Conservation (phyloP, 2,329 filamentous ascomycete species). For the Colletotrichum sp. region DNA sequence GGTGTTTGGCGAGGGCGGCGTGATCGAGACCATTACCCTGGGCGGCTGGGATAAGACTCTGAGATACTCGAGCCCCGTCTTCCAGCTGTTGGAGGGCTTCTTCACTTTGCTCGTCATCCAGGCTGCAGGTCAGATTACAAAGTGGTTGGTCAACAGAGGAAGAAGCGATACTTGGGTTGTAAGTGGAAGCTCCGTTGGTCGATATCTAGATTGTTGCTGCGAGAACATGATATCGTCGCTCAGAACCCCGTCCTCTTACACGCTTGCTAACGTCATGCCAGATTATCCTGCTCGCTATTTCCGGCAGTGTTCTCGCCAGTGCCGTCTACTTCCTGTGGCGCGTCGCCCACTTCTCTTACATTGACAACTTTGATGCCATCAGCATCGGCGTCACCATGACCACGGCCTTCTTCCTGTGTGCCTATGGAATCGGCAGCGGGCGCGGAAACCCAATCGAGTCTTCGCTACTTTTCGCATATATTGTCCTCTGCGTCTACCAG, state of each 20-base stretch:
- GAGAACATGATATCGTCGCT: background rate
- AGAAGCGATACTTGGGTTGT: slow-evolving; percentile 97
- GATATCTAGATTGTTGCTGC: background rate
- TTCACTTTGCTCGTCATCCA: slow-evolving; percentile 96
- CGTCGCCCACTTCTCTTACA: slow-evolving; percentile 90
- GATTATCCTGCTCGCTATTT: slow-evolving; percentile 87
- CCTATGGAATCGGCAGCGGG: slow-evolving; percentile 92
- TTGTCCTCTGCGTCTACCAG: slow-evolving; percentile 98
- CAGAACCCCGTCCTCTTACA: background rate
- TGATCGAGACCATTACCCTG: slow-evolving; percentile 80
- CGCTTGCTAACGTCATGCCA: slow-evolving; percentile 46
- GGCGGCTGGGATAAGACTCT: slow-evolving; percentile 89
- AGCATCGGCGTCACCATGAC: slow-evolving; percentile 93
- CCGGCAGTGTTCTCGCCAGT: slow-evolving; percentile 89
- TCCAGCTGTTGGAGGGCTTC: slow-evolving; percentile 94
- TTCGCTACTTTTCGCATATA: slow-evolving; percentile 66
- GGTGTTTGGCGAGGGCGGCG: slow-evolving; percentile 84
- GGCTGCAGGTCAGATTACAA: slow-evolving; percentile 89
- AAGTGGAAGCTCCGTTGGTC: slow-evolving; percentile 38
- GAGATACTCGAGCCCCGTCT: slow-evolving; percentile 89
- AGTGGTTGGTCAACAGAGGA: slow-evolving; percentile 92
- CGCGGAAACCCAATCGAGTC: slow-evolving; percentile 74
- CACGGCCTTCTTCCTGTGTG: slow-evolving; percentile 88
- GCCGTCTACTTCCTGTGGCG: slow-evolving; percentile 97
- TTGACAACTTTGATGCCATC: slow-evolving; percentile 89